phyloP scores from a whole-genome alignment of 1,284 basidiomycete genomes.

The Psilocybe mexicana region DNA sequence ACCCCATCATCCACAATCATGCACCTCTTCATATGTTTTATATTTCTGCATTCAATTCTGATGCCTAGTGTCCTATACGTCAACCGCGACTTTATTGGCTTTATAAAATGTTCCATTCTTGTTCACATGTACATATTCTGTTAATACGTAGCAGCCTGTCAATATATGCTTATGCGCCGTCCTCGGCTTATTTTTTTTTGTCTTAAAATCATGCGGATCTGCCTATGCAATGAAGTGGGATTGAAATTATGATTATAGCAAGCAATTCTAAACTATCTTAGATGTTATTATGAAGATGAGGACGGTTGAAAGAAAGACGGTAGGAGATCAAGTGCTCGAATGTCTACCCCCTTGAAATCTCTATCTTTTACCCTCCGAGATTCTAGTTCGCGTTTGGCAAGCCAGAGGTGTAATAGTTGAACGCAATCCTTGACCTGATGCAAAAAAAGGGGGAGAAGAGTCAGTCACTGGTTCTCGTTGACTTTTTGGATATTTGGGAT shows the following conservation, averaged over 20 bases:
- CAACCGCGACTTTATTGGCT: neutral
- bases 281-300: neutral
- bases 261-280: neutral
- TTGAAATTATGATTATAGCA: neutral
- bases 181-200: constrained; percentile 22
- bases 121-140: constrained; percentile 4
- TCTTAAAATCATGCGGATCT: neutral
- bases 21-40: neutral
- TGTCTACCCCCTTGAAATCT: constrained; percentile 70
- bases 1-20: neutral
- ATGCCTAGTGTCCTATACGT: neutral
- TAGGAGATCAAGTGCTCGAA: constrained; percentile 63
- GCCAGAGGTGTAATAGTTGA: constrained; percentile 63
- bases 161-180: constrained; percentile 28
- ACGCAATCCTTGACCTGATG: constrained; percentile 63
- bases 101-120: neutral
- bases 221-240: neutral
- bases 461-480: neutral
- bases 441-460: neutral
- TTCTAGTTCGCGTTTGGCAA: constrained; percentile 68
- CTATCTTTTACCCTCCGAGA: constrained; percentile 64
- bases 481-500: too few relatives aligned
- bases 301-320: constrained; percentile 26
- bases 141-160: constrained; percentile 3
- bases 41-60: neutral